phyloP scores from a whole-genome alignment of 768 basidiomycete species.

The Leccinum rimulosum region DNA sequence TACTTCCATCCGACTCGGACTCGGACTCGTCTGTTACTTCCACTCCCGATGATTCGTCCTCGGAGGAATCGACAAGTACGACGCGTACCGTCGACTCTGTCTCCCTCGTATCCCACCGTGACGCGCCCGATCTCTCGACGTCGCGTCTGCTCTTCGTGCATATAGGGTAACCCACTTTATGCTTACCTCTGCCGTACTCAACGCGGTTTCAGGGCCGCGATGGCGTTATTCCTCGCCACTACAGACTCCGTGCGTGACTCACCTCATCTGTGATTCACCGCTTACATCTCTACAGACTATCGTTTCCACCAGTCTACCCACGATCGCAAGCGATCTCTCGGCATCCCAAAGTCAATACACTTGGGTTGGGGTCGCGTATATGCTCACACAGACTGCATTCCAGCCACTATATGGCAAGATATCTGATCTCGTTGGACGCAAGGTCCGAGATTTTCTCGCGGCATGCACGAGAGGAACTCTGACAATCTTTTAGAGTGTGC shows the following conservation, averaged over 20 bases:
- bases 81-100: constrained; percentile 21
- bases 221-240: constrained; percentile 82
- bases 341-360: constrained; percentile 75
- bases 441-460: constrained; percentile 43
- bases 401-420: constrained; percentile 81
- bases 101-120: constrained; percentile 20
- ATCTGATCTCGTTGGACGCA: constrained; percentile 77
- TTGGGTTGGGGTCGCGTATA: constrained; percentile 83
- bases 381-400: constrained; percentile 83
- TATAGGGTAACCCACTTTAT: constrained; percentile 50
- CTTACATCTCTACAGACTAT: constrained; percentile 45
- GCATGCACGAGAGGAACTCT: constrained; percentile 1
- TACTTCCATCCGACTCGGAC: not conserved
- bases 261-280: not conserved
- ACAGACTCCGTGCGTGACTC: constrained; percentile 68
- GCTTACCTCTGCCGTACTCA: constrained; percentile 11
- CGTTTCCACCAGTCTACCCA: constrained; percentile 81
- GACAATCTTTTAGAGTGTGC: constrained; percentile 46
- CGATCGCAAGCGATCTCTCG: constrained; percentile 66
- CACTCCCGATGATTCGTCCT: constrained; percentile 9
- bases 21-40: not conserved
- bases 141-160: constrained; percentile 60
- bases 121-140: constrained; percentile 43
- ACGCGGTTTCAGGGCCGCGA: constrained; percentile 54
- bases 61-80: constrained; percentile 22